Conservation (phyloP, 257 asterid genomes). For the Lycium barbarum region DNA sequence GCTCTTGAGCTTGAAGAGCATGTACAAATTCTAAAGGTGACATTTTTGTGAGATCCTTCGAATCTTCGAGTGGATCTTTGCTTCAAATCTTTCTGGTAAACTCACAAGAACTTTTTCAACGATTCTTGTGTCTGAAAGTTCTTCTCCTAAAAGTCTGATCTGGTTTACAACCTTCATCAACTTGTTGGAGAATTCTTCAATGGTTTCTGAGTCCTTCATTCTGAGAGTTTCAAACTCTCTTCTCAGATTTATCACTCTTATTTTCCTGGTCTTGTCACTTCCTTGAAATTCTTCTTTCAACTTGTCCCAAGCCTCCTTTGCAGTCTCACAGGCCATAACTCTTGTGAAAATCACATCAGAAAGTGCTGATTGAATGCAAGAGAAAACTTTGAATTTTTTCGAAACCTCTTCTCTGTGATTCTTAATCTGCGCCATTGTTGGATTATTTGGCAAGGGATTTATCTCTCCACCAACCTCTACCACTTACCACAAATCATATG, state of each 20-base stretch:
- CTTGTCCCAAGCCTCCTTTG: background rate
- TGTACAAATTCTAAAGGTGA: background rate
- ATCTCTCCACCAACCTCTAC: background rate
- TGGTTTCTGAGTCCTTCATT: background rate
- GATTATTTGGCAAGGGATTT: background rate
- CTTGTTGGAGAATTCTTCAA: conserved; percentile 14
- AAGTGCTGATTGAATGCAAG: background rate
- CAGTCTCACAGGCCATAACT: background rate
- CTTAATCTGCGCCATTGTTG: background rate
- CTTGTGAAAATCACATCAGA: background rate
- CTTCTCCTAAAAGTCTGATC: too few relatives aligned
- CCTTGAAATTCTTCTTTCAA: conserved; percentile 13
- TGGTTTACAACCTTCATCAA: background rate
- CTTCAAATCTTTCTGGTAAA: background rate
- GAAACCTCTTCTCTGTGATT: background rate
- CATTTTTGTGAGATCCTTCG: background rate
- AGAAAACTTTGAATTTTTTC: background rate
- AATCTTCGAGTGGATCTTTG: conserved; percentile 25
- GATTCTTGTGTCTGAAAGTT: background rate
- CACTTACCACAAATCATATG: background rate
- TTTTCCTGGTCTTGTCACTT: background rate
- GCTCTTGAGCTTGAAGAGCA: conserved; percentile 23
- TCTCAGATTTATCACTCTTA: conserved; percentile 12
- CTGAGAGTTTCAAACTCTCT: background rate
- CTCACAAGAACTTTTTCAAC: conserved; percentile 21